Base-by-base conservation (phyloP, 345 rosid species). In the Eucalyptus coolabah region DNA sequence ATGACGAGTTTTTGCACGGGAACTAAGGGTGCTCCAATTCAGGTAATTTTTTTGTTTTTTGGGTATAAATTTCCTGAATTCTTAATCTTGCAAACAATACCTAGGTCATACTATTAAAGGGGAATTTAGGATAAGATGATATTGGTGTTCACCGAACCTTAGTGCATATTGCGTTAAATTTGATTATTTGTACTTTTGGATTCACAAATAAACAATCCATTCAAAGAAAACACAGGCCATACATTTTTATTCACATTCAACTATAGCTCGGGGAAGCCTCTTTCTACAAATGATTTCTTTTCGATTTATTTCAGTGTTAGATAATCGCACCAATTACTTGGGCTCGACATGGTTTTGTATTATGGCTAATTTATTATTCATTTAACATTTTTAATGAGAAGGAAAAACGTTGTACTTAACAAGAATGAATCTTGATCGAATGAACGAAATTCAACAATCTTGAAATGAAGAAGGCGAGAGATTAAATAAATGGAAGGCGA, bases 71-170 rank as follows among this genome's bases (percentile, higher is more conserved):
- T 63, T 63, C 69, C 7, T 50, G 0, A 50, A 63, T 30, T 63
- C 72, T 28, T 7, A 63, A 12, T 26, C 17, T 63, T 63, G 34
- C 18, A 63, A 63, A 7, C 2, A 3, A 3, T 30, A 30, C 34
- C 5, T 12, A 30, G 18, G 1, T 63, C 34, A 63, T 63, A 30
- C 69, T 63, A 13, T 63, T 13, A 13, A 0, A 0, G 3, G 7
- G 8, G 15, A 50, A 50, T 50, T 50, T 59, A 59, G 65, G 65
- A 59, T 59, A 12, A 59, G 4, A 24, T 59, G 28, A 23, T 23
- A 2, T 56, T 56, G 30, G 30, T 21, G 5, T 56, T 56, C 63
- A 56, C 63, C 6, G 1, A 59, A 26, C 15, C 10, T 59, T 59
- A 59, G 13, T 24, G 37, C 77, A 15, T 65, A 65, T 65, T n/a